phyloP scores from a whole-genome alignment of 1,139 yeast species.

The Yamadazyma triangularis region DNA sequence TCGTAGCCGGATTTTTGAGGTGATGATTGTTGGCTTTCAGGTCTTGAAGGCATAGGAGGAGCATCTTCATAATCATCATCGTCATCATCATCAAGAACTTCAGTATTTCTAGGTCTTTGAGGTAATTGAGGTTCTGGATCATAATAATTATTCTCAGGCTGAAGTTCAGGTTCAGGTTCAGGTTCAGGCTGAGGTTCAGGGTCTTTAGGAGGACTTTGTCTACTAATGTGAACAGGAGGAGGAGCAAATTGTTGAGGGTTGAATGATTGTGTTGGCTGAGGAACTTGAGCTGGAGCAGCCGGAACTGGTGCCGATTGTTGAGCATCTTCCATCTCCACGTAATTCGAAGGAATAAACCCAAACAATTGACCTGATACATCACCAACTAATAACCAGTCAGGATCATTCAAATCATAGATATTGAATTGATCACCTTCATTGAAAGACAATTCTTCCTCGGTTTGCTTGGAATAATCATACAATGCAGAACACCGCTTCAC shows the following conservation, averaged over 20 bases:
- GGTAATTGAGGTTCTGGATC: constrained; percentile 11
- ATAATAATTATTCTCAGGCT: constrained; percentile 4
- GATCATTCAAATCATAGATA: constrained; percentile 79
- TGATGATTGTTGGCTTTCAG: no score
- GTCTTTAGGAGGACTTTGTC: constrained; percentile 9
- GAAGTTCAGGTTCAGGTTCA: constrained; percentile 9
- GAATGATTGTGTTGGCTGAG: constrained; percentile 10
- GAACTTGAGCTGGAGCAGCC: constrained; percentile 9
- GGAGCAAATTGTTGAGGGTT: constrained; percentile 11
- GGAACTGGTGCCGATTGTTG: constrained; percentile 4
- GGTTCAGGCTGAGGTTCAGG: neutral
- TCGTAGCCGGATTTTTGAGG: constrained; percentile 3
- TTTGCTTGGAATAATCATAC: constrained; percentile 85
- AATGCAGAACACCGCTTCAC: constrained; percentile 62
- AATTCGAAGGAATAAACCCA: constrained; percentile 96
- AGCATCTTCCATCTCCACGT: constrained; percentile 50
- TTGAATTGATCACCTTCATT: constrained; percentile 70
- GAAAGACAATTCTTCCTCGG: constrained; percentile 87
- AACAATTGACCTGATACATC: constrained; percentile 39
- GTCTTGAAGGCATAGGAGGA: constrained; percentile 60
- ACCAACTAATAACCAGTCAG: constrained; percentile 90
- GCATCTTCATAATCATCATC: no score
- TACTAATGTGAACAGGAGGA: constrained; percentile 14
- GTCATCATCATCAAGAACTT: constrained; percentile 31
- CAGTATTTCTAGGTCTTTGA: constrained; percentile 7